Percentiles rank a stretch among this genome's conserved stretches.
phyloP scores from a whole-genome alignment of 441 rosid species.

The Euphorbia celastroides region DNA sequence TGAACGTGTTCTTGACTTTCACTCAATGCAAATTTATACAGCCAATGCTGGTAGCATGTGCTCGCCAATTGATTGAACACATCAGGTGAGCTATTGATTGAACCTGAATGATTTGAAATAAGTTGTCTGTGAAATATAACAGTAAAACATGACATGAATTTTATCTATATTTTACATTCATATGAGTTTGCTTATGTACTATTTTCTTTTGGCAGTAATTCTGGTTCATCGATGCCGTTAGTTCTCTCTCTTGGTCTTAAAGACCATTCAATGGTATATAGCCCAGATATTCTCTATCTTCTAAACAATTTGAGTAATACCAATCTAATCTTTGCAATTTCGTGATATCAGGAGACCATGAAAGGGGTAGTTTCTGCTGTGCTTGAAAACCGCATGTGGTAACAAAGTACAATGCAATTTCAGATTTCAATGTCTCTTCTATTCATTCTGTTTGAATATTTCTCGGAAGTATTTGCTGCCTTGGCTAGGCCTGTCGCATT shows the following conservation, averaged over 20 bases:
- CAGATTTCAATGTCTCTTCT: background rate
- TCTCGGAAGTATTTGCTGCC: no score
- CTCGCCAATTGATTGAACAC: constrained; percentile 78
- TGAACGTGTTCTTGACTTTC: constrained; percentile 13
- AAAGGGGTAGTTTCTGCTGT: constrained; percentile 67
- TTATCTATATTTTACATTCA: no score
- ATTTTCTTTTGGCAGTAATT: constrained; percentile 37
- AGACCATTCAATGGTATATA: constrained; percentile 71
- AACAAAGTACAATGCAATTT: constrained; percentile 1
- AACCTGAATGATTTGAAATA: background rate
- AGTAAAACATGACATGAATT: background rate
- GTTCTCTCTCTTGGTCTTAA: constrained; percentile 82
- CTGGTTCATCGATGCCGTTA: constrained; percentile 53
- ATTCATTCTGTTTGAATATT: no score
- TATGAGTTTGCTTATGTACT: no score
- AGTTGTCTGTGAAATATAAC: background rate
- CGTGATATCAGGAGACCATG: constrained; percentile 54
- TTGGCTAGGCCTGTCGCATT: no score
- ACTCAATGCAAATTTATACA: constrained; percentile 27
- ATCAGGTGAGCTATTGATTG: constrained; percentile 43
- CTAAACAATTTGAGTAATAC: no score
- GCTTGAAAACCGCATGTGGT: constrained; percentile 65
- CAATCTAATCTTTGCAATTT: background rate
- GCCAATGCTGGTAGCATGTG: constrained; percentile 76
- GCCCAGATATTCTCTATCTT: background rate